A percentile compares a stretch with the other conserved stretches of the same genome.
Evolutionary conservation across 176 grass and related monocot species (phyloP).

Genomic region (Hyparrhenia diplandra): DNA sequence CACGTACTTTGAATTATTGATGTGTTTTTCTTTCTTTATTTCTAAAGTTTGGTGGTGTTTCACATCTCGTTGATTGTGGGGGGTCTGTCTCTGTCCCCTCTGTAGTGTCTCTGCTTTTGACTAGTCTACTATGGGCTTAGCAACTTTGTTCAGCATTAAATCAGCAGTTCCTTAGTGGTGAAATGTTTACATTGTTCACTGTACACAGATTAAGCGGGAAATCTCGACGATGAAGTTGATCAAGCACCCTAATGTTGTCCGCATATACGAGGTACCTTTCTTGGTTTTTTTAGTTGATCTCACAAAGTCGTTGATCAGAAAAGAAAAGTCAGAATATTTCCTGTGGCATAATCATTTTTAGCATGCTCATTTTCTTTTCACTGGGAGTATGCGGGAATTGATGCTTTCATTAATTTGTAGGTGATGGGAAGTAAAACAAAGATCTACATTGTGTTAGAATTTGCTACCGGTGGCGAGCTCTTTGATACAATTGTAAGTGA

Average conservation of each 20-base stretch:
- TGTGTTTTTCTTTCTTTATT: not conserved
- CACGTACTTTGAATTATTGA: slow-evolving; percentile 6
- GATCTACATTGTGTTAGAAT: slow-evolving; percentile 90
- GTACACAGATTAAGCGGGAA: slow-evolving; percentile 89
- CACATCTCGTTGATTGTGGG: slow-evolving; percentile 13
- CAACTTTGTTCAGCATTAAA: slow-evolving; percentile 9
- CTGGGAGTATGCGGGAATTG: not conserved
- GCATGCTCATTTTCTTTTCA: not conserved
- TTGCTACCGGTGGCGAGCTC: slow-evolving; percentile 90
- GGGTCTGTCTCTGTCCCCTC: not conserved
- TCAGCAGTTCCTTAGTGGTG: not conserved
- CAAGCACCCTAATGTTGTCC: slow-evolving; percentile 95
- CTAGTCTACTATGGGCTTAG: not conserved
- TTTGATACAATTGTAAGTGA: slow-evolving; percentile 94
- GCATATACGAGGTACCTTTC: slow-evolving; percentile 69
- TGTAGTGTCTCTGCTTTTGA: not conserved
- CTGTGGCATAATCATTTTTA: not conserved
- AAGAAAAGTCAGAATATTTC: not conserved
- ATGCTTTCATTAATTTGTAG: slow-evolving; percentile 36
- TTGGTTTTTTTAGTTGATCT: not conserved
- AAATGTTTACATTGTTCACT: not conserved
- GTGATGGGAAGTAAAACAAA: slow-evolving; percentile 99
- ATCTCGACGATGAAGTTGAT: slow-evolving; percentile 97
- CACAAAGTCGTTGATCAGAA: not conserved
- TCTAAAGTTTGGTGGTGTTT: slow-evolving; percentile 16